Conservation (phyloP, 1,139 yeast genomes). For the Hemisphaericaspora subhashii region DNA sequence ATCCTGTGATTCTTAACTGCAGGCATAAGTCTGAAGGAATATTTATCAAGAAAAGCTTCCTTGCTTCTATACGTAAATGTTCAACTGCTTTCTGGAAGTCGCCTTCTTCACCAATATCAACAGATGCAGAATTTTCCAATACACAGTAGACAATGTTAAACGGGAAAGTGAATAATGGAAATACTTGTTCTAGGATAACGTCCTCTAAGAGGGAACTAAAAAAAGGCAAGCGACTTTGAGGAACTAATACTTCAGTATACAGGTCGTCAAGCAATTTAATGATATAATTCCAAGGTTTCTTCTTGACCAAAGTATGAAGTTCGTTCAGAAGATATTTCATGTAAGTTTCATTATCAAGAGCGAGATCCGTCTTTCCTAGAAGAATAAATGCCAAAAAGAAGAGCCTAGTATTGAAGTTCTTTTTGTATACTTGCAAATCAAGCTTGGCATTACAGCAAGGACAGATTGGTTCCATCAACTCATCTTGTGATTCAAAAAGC, state of each 20-base stretch:
- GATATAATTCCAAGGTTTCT: constrained; percentile 4
- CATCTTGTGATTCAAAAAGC: neutral
- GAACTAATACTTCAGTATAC: constrained; percentile 7
- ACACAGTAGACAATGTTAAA: constrained; percentile 13
- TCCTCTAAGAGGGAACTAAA: constrained; percentile 10
- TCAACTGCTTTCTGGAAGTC: constrained; percentile 3
- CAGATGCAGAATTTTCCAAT: constrained; percentile 1
- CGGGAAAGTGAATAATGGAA: constrained; percentile 21
- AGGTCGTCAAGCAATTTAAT: constrained; percentile 7
- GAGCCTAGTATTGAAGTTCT: neutral
- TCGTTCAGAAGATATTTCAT: constrained; percentile 7
- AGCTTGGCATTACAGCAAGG: neutral
- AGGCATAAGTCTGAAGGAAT: constrained; percentile 18
- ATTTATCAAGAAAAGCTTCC: constrained; percentile 14
- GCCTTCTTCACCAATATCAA: neutral
- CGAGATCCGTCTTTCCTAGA: constrained; percentile 1
- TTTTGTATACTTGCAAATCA: neutral
- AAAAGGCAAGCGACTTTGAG: constrained; percentile 2
- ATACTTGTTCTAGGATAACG: constrained; percentile 11
- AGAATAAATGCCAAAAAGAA: constrained; percentile 10
- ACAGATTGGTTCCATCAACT: neutral
- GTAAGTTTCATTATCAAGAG: constrained; percentile 9
- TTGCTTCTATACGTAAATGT: constrained; percentile 9
- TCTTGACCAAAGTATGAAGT: constrained; percentile 8
- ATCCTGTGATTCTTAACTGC: constrained; percentile 11